phyloP scores from a whole-genome alignment of 164 flowering plant genomes.

The Magnolia sinica region DNA sequence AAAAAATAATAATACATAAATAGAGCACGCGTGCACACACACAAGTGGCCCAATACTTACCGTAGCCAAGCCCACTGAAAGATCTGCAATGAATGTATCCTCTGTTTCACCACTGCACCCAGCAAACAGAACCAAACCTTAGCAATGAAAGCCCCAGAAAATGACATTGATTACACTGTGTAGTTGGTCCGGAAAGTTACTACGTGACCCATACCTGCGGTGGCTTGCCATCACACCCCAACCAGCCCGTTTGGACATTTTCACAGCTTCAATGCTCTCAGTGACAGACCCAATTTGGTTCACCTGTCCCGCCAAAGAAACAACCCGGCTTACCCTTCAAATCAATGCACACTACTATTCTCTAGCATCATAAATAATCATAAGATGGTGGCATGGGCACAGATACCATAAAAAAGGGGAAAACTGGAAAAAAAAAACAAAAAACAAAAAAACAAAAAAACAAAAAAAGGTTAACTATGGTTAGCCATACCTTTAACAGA shows the following conservation, averaged over 20 bases:
- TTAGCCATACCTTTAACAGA: slow-evolving; percentile 46
- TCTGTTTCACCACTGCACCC: slow-evolving; percentile 45
- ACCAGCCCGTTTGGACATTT: slow-evolving; percentile 40
- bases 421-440: no score
- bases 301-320: slow-evolving; percentile 19
- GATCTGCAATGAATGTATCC: slow-evolving; percentile 48
- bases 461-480: neutral
- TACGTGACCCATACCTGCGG: slow-evolving; percentile 21
- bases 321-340: neutral
- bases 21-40: neutral
- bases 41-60: slow-evolving; percentile 11
- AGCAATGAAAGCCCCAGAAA: neutral
- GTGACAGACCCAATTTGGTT: slow-evolving; percentile 45
- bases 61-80: slow-evolving; percentile 48
- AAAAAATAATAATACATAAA: no score
- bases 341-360: no score
- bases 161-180: neutral
- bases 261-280: slow-evolving; percentile 46
- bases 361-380: no score
- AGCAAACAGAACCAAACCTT: slow-evolving; percentile 7
- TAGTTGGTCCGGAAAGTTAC: neutral
- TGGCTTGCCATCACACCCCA: slow-evolving; percentile 51
- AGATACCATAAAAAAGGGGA: neutral
- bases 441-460: no score
- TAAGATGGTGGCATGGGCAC: neutral